Conservation (phyloP, 2,329 filamentous ascomycete genomes). For the Fusarium drepaniforme region DNA sequence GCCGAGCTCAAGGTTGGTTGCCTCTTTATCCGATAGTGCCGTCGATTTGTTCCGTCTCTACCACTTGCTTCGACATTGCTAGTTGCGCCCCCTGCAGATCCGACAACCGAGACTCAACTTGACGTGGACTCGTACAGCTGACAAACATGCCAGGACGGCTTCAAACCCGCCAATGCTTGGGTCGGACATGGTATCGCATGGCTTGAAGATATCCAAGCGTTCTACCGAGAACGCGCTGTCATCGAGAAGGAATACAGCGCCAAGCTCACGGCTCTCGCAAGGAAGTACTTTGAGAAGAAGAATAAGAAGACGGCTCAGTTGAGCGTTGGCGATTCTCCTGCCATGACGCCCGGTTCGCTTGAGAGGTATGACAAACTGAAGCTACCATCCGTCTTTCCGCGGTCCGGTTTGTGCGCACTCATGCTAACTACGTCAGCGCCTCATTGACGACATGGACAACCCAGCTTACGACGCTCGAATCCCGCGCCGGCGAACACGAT, state of each 20-base stretch:
- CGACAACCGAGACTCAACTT: conserved; percentile 15
- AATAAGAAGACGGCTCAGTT: conserved; percentile 87
- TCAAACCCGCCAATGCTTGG: conserved; percentile 95
- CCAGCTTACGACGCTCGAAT: conserved; percentile 90
- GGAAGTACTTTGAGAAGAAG: conserved; percentile 98
- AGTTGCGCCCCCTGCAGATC: conserved; percentile 24
- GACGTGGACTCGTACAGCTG: conserved; percentile 6
- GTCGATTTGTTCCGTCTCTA: not conserved
- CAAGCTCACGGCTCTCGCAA: conserved; percentile 88
- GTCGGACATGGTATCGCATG: conserved; percentile 89
- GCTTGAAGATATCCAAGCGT: conserved; percentile 97
- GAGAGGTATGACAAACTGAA: conserved; percentile 72
- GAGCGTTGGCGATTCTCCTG: conserved; percentile 93
- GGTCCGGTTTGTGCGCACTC: not conserved
- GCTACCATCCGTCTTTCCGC: not conserved
- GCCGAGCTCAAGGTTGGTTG: conserved; percentile 86
- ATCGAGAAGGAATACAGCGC: conserved; percentile 98
- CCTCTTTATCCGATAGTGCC: not conserved
- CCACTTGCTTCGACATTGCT: not conserved
- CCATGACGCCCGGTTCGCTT: conserved; percentile 93
- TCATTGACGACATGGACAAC: conserved; percentile 98
- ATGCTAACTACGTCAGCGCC: conserved; percentile 68
- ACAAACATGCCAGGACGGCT: conserved; percentile 78
- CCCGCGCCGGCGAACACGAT: conserved; percentile 89
- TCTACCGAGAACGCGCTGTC: conserved; percentile 92